Evolutionary conservation across 495 filamentous ascomycete species (phyloP).

Genomic region (Hypomontagnella monticulosa): DNA sequence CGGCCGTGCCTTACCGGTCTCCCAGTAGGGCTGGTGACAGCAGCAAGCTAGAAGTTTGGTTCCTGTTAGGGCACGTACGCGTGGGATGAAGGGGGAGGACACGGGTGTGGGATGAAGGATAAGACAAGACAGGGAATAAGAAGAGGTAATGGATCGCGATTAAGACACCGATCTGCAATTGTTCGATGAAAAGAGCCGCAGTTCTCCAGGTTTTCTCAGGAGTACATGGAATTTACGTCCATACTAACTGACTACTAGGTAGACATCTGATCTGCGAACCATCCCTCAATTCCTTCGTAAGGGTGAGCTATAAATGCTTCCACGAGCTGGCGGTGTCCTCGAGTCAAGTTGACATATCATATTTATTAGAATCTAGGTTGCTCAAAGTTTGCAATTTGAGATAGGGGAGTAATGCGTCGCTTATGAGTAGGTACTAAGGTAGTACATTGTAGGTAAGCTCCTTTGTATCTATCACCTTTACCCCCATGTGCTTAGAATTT

Average conservation of each 20-base stretch:
- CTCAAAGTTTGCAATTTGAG: too few relatives aligned
- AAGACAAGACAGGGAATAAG: constrained; percentile 3
- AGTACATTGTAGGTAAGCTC: too few relatives aligned
- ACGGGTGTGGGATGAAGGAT: not conserved
- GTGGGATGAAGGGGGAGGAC: constrained; percentile 3
- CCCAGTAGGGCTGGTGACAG: constrained; percentile 29
- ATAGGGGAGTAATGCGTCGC: too few relatives aligned
- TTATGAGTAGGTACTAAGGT: too few relatives aligned
- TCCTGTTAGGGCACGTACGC: not conserved
- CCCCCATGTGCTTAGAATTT: not conserved
- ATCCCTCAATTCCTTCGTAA: too few relatives aligned
- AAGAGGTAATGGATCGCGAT: not conserved
- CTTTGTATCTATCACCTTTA: too few relatives aligned
- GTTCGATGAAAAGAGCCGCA: not conserved
- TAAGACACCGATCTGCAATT: not conserved
- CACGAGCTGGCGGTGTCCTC: too few relatives aligned
- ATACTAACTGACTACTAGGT: too few relatives aligned
- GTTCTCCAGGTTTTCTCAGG: not conserved
- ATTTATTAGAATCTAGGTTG: too few relatives aligned
- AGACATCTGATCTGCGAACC: too few relatives aligned
- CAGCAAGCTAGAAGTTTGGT: constrained; percentile 1
- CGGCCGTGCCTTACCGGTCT: constrained; percentile 14
- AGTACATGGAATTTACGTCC: not conserved
- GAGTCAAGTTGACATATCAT: too few relatives aligned
- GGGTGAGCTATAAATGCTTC: too few relatives aligned